A percentile compares a stretch with the other conserved stretches of the same genome.
These are phyloP conservation scores for Colletotrichum sp. DNA, from an alignment of 2,329 filamentous ascomycete species.

Conservation along the genomic window DNA sequence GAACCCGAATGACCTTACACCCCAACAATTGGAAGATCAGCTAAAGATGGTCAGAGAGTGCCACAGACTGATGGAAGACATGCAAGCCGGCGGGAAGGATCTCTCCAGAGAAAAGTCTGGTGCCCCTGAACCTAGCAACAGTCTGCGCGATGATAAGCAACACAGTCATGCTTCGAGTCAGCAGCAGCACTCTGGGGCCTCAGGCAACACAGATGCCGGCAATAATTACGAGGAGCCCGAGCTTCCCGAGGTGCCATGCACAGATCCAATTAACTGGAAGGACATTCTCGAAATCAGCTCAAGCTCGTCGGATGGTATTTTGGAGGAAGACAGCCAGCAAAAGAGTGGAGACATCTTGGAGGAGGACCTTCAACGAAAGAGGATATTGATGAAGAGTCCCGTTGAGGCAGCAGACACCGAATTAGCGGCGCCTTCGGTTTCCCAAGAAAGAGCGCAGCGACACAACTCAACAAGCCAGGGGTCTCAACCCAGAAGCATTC, in stretches of 20 bases:
- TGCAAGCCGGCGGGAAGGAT: background rate
- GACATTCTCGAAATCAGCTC: background rate
- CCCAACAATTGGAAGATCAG: background rate
- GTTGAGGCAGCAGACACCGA: background rate
- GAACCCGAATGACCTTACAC: background rate
- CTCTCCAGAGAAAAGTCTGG: background rate
- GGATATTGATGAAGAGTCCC: slow-evolving; percentile 1
- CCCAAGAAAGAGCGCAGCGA: background rate
- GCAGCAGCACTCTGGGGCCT: background rate
- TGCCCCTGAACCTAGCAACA: background rate
- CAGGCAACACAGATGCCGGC: background rate
- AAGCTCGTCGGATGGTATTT: background rate
- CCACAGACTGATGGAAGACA: background rate
- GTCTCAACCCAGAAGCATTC: background rate
- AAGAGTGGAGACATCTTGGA: background rate
- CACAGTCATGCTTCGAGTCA: background rate
- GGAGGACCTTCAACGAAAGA: background rate
- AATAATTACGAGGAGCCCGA: background rate
- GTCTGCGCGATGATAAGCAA: background rate
- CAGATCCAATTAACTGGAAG: background rate
- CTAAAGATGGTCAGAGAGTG: background rate
- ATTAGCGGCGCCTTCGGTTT: background rate
- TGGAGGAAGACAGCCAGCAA: background rate
- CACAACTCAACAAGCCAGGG: background rate
- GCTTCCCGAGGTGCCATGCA: background rate